These are phyloP conservation scores for Aspergillus indologenus DNA, from an alignment of 495 filamentous ascomycete species.

Conservation along the genomic window DNA sequence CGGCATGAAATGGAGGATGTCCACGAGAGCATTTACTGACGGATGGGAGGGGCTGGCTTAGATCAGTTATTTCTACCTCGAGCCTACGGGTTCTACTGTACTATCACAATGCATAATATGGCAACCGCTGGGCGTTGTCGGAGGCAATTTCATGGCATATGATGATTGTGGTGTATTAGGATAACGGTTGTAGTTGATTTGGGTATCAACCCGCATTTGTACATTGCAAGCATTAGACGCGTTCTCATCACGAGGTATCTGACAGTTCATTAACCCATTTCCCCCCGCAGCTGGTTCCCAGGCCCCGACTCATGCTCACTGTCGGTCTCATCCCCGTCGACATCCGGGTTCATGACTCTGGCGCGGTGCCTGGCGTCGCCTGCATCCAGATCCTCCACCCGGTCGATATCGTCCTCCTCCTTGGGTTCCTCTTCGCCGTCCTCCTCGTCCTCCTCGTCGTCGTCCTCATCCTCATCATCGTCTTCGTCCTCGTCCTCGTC, in stretches of 20 bases:
- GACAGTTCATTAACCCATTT: conserved; percentile 27
- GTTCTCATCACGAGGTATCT: not conserved
- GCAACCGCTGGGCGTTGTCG: not conserved
- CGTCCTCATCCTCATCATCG: conserved; percentile 49
- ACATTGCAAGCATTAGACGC: conserved; percentile 10
- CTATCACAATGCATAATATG: not conserved
- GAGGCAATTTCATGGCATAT: not conserved
- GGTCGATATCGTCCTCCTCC: conserved; percentile 59
- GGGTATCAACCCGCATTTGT: conserved; percentile 1
- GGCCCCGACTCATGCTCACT: conserved; percentile 43
- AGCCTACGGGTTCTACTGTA: not conserved
- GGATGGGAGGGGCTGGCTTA: not conserved
- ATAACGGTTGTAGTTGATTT: not conserved
- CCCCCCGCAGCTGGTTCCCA: conserved; percentile 40
- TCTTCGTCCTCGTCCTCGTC: conserved; percentile 56
- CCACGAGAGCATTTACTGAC: not conserved
- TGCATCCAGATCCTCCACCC: conserved; percentile 57
- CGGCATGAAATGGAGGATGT: conserved; percentile 1
- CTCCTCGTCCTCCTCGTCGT: conserved; percentile 38
- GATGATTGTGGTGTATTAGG: not conserved
- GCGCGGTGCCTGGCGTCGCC: conserved; percentile 23
- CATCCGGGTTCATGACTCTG: conserved; percentile 36
- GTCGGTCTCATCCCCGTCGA: conserved; percentile 38
- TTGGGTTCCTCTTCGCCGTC: conserved; percentile 38
- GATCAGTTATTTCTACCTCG: not conserved